A percentile compares a stretch with the other conserved stretches of the same genome.
phyloP scores from a whole-genome alignment of 371 early-diverging fungal genomes.

The Apophysomyces ossiformis region DNA sequence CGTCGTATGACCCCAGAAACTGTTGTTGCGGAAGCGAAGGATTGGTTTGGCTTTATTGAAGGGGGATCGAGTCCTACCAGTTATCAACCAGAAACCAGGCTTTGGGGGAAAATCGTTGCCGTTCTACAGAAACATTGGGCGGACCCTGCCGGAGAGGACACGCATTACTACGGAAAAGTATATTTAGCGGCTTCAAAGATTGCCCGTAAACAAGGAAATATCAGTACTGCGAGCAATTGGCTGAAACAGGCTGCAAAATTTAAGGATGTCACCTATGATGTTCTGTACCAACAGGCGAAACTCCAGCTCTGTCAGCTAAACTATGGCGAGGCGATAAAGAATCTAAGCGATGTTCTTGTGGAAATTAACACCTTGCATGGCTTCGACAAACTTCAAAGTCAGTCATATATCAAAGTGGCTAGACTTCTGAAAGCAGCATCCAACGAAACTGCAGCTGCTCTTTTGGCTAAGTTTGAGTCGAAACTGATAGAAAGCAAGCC shows the following conservation, averaged over 20 bases:
- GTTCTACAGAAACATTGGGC: constrained; percentile 17
- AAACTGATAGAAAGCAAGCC: constrained; percentile 1
- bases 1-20: constrained; percentile 19
- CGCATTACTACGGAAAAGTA: constrained; percentile 1
- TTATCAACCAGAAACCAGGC: constrained; percentile 28
- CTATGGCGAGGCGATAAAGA: neutral
- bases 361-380: neutral
- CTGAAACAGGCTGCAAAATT: constrained; percentile 19
- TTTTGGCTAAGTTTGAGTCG: constrained; percentile 16
- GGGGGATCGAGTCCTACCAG: neutral
- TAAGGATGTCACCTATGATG: constrained; percentile 10
- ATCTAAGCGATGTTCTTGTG: neutral
- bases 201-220: constrained; percentile 38
- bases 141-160: neutral
- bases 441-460: constrained; percentile 10
- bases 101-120: constrained; percentile 31
- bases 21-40: constrained; percentile 21
- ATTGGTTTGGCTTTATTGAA: constrained; percentile 16
- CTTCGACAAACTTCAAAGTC: constrained; percentile 22
- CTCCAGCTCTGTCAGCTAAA: constrained; percentile 2
- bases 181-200: constrained; percentile 35
- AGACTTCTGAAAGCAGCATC: constrained; percentile 30
- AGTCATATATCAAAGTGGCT: constrained; percentile 31
- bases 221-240: constrained; percentile 22
- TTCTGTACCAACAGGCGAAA: neutral